phyloP scores from a whole-genome alignment of 2,329 filamentous ascomycete species.

The Monosporascus sp. region DNA sequence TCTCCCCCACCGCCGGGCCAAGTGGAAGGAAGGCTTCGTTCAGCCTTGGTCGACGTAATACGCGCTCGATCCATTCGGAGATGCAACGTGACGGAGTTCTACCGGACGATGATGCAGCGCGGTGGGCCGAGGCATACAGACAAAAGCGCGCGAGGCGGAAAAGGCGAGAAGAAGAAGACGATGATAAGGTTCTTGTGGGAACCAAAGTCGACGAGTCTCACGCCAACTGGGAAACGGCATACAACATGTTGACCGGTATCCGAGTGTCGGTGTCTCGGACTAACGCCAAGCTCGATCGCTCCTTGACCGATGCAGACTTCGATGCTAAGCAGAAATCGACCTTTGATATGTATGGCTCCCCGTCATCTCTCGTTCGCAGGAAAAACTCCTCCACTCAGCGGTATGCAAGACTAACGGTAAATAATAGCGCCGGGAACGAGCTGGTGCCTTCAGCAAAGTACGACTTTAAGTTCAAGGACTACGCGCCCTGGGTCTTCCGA shows the following conservation, averaged over 20 bases:
- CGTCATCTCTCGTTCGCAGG: background rate
- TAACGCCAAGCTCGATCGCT: conserved; percentile 92
- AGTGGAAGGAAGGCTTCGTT: conserved; percentile 74
- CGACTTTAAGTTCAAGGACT: conserved; percentile 99
- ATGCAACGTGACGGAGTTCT: conserved; percentile 75
- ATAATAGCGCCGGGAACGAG: conserved; percentile 79
- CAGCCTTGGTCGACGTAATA: conserved; percentile 72
- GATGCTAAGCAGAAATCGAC: conserved; percentile 94
- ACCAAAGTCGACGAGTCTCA: conserved; percentile 98
- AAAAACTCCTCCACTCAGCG: background rate
- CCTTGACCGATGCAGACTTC: conserved; percentile 88
- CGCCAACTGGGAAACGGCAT: conserved; percentile 94
- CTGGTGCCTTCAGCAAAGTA: conserved; percentile 97
- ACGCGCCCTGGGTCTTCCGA: conserved; percentile 98
- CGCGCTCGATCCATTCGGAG: conserved; percentile 81
- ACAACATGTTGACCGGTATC: conserved; percentile 99
- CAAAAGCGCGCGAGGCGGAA: conserved; percentile 87
- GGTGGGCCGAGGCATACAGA: conserved; percentile 89
- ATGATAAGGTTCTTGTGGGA: conserved; percentile 89
- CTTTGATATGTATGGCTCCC: conserved; percentile 79
- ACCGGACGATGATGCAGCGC: conserved; percentile 82
- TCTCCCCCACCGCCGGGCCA: conserved; percentile 62
- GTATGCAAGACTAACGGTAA: conserved; percentile 27
- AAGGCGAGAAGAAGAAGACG: conserved; percentile 81
- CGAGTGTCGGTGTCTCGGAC: conserved; percentile 93